Evolutionary conservation across 805 yeast species (phyloP), one percentile per base, ranked within the genome.

Genomic region (Candida qinlingensis): DNA sequence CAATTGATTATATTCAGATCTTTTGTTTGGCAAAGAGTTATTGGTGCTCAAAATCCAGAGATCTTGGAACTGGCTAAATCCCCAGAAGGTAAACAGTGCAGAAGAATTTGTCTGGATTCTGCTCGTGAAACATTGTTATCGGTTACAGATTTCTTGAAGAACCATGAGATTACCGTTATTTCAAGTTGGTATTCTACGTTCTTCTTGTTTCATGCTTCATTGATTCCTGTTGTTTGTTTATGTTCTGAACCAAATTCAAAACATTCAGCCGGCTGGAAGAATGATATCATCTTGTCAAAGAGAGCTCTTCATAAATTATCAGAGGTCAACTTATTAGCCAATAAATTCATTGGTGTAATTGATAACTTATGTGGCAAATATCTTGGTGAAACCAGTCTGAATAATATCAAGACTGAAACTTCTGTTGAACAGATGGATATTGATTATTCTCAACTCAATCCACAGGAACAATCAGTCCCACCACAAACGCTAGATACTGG

Each of bases 181-280:
- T 70, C 79, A 11, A 74, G 78, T 29, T 82, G 87, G 87, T 78
- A 81, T 62, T 77, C 84, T 5, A 76, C 81, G 0, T 82, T 79
- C 57, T 83, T 79, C 60, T 54, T 80, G 11, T 80, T 81, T 64
- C 86, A 82, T 60, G 85, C 87, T 2, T 74, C 77, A 5, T 63
- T 82, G 48, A 77, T 82, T 43, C 81, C 83, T 7, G 71, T 80
- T 45, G 75, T 77, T 8, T 77, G 80, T 54, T 59, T 75, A 13
- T 73, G 79, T 50, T 71, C 80, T 8, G 81, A 79, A 47, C 75
- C 80, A 6, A 56, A 58, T 5, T 73, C 79, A 11, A 69, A 72
- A 44, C 72, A 73, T 54, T 68, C 77, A 2, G 46, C 45, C 4
- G 62, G 61, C 11, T 78, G 83, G 83, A 61, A 55, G 52, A 60